phyloP scores from a whole-genome alignment of 441 rosid species.

The Erodium moschatum region DNA sequence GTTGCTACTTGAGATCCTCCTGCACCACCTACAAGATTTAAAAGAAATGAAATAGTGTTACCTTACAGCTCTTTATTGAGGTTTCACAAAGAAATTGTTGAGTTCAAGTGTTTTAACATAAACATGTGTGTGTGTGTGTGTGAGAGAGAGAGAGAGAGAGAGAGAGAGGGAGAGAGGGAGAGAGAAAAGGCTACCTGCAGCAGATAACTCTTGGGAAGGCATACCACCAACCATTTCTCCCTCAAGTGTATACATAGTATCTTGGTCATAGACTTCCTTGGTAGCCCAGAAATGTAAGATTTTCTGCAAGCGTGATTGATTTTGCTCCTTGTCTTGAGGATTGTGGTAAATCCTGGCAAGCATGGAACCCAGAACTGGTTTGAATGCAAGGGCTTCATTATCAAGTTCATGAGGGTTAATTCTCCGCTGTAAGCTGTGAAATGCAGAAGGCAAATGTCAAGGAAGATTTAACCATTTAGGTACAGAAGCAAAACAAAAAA shows the following conservation, averaged over 20 bases:
- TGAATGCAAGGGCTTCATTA: constrained; percentile 81
- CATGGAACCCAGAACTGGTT: constrained; percentile 78
- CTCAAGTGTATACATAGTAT: constrained; percentile 62
- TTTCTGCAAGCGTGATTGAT: constrained; percentile 70
- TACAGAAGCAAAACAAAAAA: background rate
- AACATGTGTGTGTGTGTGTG: background rate
- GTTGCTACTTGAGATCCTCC: constrained; percentile 45
- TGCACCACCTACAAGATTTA: constrained; percentile 18
- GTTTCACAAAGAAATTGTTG: background rate
- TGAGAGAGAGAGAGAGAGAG: too few relatives aligned
- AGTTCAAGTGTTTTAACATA: background rate
- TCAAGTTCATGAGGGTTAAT: constrained; percentile 59
- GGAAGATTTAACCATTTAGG: background rate
- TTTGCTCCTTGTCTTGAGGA: constrained; percentile 75
- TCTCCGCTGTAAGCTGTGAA: constrained; percentile 73
- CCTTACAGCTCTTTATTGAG: background rate
- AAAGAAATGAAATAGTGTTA: background rate
- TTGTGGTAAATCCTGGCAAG: constrained; percentile 70
- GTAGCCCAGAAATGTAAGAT: constrained; percentile 89
- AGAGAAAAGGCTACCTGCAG: constrained; percentile 43
- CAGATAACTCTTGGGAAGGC: constrained; percentile 39
- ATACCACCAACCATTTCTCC: constrained; percentile 77
- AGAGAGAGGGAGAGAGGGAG: too few relatives aligned
- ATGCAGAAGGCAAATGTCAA: constrained; percentile 14
- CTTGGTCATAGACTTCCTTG: constrained; percentile 87